phyloP scores from a whole-genome alignment of 352 stramenopile genomes.

The Globisporangium paddicum region DNA sequence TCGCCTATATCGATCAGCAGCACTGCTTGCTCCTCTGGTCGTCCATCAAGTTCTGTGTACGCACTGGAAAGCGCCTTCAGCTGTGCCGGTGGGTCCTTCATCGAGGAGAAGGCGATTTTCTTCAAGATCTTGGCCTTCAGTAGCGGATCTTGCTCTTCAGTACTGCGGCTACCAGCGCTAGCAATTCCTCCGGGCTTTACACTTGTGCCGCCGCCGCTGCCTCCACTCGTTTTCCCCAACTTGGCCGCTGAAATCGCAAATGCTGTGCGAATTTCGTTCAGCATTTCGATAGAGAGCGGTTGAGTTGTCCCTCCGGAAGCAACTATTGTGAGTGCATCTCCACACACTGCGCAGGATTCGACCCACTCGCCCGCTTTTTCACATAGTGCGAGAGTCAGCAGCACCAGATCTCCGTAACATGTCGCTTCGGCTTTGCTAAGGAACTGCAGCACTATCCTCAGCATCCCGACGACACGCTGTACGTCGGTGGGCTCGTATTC shows the following conservation, averaged over 20 bases:
- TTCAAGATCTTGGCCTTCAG: slow-evolving; percentile 59
- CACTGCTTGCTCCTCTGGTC: slow-evolving; percentile 54
- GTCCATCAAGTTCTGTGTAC: slow-evolving; percentile 51
- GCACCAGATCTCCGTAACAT: slow-evolving; percentile 44
- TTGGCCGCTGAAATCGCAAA: slow-evolving; percentile 56
- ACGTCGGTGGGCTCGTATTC: slow-evolving; percentile 17
- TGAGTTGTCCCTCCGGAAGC: slow-evolving; percentile 3
- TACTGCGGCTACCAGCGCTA: slow-evolving; percentile 22
- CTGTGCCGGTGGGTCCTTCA: slow-evolving; percentile 48
- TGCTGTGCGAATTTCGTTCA: slow-evolving; percentile 52
- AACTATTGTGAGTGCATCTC: slow-evolving; percentile 21
- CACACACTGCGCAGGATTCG: slow-evolving; percentile 31
- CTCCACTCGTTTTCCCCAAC: slow-evolving; percentile 25
- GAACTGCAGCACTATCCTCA: slow-evolving; percentile 21
- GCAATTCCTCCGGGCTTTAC: slow-evolving; percentile 1
- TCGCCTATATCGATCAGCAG: slow-evolving; percentile 81
- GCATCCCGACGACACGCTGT: slow-evolving; percentile 15
- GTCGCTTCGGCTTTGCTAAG: slow-evolving; percentile 16
- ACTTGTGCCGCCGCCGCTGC: slow-evolving; percentile 4
- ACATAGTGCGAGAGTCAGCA: slow-evolving; percentile 51
- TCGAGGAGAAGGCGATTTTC: slow-evolving; percentile 61
- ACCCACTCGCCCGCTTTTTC: slow-evolving; percentile 45
- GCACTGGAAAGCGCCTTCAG: slow-evolving; percentile 53
- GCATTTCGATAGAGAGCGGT: slow-evolving; percentile 16
- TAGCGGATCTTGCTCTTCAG: slow-evolving; percentile 34